Percentiles rank a stretch among this genome's conserved stretches.
Evolutionary conservation across 2,329 filamentous ascomycete genomes (phyloP).

Genomic region (Mycosphaerella sp.): DNA sequence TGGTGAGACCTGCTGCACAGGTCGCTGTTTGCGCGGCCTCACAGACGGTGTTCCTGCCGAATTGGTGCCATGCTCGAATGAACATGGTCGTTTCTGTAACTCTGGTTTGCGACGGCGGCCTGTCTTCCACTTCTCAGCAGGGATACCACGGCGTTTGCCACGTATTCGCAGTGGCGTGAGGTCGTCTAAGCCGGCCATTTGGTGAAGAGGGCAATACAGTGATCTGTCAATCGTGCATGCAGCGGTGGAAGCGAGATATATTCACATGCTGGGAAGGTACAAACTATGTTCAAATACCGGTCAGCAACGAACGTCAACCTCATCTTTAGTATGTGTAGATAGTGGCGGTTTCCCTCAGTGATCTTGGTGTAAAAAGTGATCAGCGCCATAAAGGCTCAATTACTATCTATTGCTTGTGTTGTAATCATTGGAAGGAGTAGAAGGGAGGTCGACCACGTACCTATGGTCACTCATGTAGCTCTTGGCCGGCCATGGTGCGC

Average conservation of each 20-base stretch:
- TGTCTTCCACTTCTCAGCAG: conserved; percentile 26
- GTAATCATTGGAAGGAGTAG: conserved; percentile 56
- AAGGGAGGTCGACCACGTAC: conserved; percentile 8
- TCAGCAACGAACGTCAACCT: background rate
- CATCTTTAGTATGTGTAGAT: background rate
- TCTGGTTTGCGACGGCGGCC: conserved; percentile 22
- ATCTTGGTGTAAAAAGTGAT: conserved; percentile 37
- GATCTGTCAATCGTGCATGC: background rate
- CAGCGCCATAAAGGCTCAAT: conserved; percentile 33
- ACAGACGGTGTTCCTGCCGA: conserved; percentile 9
- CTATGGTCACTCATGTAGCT: background rate
- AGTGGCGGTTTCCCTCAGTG: conserved; percentile 29
- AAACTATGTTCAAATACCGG: background rate
- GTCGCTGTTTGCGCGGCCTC: background rate
- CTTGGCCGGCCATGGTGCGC: background rate
- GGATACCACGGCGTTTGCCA: conserved; percentile 27
- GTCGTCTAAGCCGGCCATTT: conserved; percentile 6
- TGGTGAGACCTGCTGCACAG: conserved; percentile 14
- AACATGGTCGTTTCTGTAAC: conserved; percentile 12
- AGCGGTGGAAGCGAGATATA: too few relatives aligned
- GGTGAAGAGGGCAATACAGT: background rate
- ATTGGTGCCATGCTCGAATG: background rate
- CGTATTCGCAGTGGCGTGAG: conserved; percentile 31
- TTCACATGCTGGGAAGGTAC: background rate
- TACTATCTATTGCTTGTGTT: conserved; percentile 54